Conservation (phyloP, 2,329 filamentous ascomycete species). For the Metarhizium album region DNA sequence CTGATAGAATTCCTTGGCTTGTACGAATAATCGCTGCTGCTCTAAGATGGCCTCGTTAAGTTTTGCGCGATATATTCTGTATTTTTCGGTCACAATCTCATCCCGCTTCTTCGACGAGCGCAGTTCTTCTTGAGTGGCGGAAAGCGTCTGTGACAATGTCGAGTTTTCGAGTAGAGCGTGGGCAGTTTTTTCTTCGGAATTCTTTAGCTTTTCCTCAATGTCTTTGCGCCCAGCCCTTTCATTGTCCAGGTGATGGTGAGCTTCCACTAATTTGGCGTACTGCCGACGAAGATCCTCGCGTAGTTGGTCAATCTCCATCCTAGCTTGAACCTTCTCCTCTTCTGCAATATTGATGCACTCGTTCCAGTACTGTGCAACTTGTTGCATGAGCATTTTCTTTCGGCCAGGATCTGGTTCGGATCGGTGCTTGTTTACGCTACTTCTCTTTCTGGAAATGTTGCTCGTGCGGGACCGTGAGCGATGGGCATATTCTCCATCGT, state of each 20-base stretch:
- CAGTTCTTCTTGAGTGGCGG: conserved; percentile 16
- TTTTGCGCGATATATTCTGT: conserved; percentile 23
- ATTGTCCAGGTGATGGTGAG: conserved; percentile 9
- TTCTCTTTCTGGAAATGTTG: conserved; percentile 23
- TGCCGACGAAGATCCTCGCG: conserved; percentile 13
- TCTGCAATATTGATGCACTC: conserved; percentile 21
- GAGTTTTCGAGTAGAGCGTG: conserved; percentile 14
- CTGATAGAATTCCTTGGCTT: conserved; percentile 22
- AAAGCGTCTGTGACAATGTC: conserved; percentile 17
- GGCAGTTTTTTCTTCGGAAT: conserved; percentile 14
- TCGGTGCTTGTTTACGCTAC: conserved; percentile 8
- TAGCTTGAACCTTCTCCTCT: conserved; percentile 17
- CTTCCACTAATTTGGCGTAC: conserved; percentile 7
- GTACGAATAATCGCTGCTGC: conserved; percentile 32
- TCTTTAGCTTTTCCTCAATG: conserved; percentile 13
- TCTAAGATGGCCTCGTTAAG: conserved; percentile 36
- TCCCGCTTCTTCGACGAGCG: conserved; percentile 13
- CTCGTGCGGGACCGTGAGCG: conserved; percentile 20
- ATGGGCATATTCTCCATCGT: background rate
- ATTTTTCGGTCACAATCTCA: conserved; percentile 20
- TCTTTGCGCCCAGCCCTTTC: conserved; percentile 17
- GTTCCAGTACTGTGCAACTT: conserved; percentile 23
- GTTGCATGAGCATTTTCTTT: conserved; percentile 21
- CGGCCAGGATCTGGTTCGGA: conserved; percentile 11
- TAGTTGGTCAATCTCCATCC: conserved; percentile 17